Percentiles rank a stretch among this genome's conserved stretches.
Evolutionary conservation across 176 grass and related monocot genomes (phyloP).

Genomic region (Chloris gayana): DNA sequence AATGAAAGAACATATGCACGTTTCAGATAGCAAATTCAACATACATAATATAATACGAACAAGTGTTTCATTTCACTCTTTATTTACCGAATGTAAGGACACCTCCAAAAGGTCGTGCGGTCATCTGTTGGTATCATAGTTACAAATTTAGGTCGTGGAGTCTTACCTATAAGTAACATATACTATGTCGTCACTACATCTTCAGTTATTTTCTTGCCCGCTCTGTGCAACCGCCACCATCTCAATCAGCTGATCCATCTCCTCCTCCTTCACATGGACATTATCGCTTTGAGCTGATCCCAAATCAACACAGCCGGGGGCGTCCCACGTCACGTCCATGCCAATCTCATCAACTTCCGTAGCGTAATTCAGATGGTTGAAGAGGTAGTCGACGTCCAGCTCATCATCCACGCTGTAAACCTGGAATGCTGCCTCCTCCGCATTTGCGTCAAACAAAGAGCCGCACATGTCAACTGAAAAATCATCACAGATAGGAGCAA

Average conservation of each 20-base stretch:
- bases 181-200: background rate
- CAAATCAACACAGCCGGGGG: conserved; percentile 6
- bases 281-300: background rate
- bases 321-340: conserved; percentile 62
- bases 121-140: background rate
- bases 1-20: background rate
- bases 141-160: conserved; percentile 1
- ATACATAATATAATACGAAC: background rate
- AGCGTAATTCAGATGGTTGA: conserved; percentile 52
- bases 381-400: conserved; percentile 42
- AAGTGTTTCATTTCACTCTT: background rate
- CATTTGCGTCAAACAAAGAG: conserved; percentile 46
- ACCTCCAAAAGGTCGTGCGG: conserved; percentile 29
- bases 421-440: conserved; percentile 40
- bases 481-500: conserved; percentile 39
- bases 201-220: conserved; percentile 12
- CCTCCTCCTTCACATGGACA: conserved; percentile 31
- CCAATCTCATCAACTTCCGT: conserved; percentile 42
- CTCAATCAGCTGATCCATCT: conserved; percentile 59
- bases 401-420: conserved; percentile 31
- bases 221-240: conserved; percentile 58
- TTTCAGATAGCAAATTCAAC: background rate
- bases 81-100: conserved; percentile 7
- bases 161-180: too few relatives aligned
- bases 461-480: conserved; percentile 50